Percentiles rank a stretch among this genome's conserved stretches.
phyloP scores from a whole-genome alignment of 2,329 filamentous ascomycete genomes.

The Fusarium austroafricanum region DNA sequence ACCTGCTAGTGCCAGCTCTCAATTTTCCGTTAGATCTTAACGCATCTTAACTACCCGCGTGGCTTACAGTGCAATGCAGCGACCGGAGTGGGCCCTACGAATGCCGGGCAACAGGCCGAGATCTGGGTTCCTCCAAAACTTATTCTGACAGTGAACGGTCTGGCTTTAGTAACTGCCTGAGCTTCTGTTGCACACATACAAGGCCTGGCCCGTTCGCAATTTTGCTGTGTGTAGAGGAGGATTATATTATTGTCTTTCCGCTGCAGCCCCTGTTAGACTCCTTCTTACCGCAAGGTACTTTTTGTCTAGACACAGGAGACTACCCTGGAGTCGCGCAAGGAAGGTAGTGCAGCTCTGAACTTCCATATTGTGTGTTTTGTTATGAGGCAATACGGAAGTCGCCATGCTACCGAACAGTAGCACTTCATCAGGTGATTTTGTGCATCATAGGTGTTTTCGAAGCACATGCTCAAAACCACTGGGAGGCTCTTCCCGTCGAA shows the following conservation, averaged over 20 bases:
- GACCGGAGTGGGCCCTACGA: conserved; percentile 16
- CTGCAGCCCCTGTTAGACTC: too few species aligned
- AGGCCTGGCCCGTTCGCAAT: background rate
- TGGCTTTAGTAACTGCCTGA: background rate
- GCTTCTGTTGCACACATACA: background rate
- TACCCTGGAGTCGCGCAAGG: background rate
- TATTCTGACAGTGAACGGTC: conserved; percentile 1
- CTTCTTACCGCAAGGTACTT: too few species aligned
- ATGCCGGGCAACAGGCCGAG: conserved; percentile 27
- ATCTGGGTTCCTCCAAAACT: conserved; percentile 23
- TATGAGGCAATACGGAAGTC: background rate
- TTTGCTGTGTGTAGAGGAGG: too few species aligned
- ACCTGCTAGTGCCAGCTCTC: background rate
- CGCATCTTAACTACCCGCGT: conserved; percentile 6
- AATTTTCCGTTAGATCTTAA: background rate
- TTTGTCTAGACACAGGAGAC: background rate
- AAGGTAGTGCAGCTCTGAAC: background rate
- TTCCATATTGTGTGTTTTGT: background rate
- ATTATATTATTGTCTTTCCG: too few species aligned
- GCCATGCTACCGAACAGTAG: background rate
- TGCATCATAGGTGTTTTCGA: background rate
- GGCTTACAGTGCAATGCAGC: background rate
- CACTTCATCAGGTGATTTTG: background rate
- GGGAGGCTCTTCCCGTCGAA: background rate
- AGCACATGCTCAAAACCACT: too few species aligned